These are phyloP conservation scores for Hondaea fermentalgiana DNA, from an alignment of 108 stramenopile genomes.

Conservation along the genomic window DNA sequence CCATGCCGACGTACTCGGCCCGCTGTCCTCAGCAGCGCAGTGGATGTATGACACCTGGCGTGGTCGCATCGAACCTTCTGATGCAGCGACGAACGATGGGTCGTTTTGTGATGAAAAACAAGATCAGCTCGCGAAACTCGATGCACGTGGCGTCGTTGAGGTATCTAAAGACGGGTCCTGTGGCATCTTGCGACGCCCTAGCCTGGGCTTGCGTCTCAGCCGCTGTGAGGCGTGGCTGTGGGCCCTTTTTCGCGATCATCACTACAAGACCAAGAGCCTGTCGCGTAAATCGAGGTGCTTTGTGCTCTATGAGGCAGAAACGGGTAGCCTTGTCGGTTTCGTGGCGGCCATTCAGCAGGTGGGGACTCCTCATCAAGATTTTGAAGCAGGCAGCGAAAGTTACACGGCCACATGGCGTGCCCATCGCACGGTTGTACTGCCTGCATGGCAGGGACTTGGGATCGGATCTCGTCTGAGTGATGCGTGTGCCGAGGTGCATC, in stretches of 20 bases:
- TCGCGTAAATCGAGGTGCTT: not conserved
- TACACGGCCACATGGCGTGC: not conserved
- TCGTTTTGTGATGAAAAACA: not conserved
- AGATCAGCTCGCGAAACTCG: not conserved
- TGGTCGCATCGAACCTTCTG: not conserved
- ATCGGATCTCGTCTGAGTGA: slow-evolving; percentile 1
- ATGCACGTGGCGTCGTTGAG: not conserved
- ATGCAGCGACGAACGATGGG: too few relatives aligned
- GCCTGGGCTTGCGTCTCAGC: not conserved
- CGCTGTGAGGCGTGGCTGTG: slow-evolving; percentile 6
- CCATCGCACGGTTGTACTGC: not conserved
- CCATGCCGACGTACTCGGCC: not conserved
- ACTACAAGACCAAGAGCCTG: slow-evolving; percentile 4
- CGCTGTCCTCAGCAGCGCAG: not conserved
- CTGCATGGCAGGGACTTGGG: not conserved
- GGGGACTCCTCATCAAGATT: not conserved
- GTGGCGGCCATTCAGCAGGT: not conserved
- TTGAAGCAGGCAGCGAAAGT: not conserved
- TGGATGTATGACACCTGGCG: not conserved
- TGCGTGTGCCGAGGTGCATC: not conserved
- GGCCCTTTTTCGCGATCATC: not conserved
- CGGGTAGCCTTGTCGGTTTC: not conserved
- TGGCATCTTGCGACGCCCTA: not conserved
- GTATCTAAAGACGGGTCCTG: not conserved
- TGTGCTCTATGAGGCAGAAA: not conserved